Evolutionary conservation across 257 asterid species (phyloP), one percentile per base, ranked within the genome.

Genomic region (Datura wrightii): DNA sequence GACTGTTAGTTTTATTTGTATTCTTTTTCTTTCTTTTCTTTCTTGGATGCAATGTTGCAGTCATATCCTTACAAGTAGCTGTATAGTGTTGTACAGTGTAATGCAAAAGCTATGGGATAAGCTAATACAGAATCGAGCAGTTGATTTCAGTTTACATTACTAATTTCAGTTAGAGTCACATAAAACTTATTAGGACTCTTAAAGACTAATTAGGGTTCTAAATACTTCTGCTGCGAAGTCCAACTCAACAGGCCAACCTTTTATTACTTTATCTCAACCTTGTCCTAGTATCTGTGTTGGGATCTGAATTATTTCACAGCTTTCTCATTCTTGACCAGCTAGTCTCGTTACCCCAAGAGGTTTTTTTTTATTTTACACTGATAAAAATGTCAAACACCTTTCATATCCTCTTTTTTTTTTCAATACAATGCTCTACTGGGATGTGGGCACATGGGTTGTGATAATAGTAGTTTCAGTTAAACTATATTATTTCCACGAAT

Each of bases 41-140:
- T 24, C 62, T 48, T 24, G 44, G 62, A 76, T 76, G 60, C 59
- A 7, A 69, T 69, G 31, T 18, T 16, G 14, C 53, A 39, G 50
- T 76, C 46, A 50, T 50, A 36, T 50, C 24, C 62, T 13, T 10
- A 76, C 44, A 76, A 76, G 44, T 76, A 24, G 81, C 81, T n/a
- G n/a, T n/a, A n/a, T n/a, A n/a, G n/a, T n/a, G n/a, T n/a, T 76
- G 62, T 76, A 31, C 60, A 76, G 39, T 14, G 13, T 50, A 13
- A 3, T 74, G 42, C 13, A 48, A 60, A 10, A 76, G 44, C n/a
- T 48, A n/a, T 24, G 80, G 80, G 36, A 74, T 74, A 48, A 50
- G 31, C 8, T 69, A 8, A 41, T 42, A 41, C 8, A 56, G 24
- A 48, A 70, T 48, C 11, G 34, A 18, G 34, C 53, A 8, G 53